Evolutionary conservation across 768 basidiomycete species (phyloP).

Genomic region (Russula griseocarnosa): DNA sequence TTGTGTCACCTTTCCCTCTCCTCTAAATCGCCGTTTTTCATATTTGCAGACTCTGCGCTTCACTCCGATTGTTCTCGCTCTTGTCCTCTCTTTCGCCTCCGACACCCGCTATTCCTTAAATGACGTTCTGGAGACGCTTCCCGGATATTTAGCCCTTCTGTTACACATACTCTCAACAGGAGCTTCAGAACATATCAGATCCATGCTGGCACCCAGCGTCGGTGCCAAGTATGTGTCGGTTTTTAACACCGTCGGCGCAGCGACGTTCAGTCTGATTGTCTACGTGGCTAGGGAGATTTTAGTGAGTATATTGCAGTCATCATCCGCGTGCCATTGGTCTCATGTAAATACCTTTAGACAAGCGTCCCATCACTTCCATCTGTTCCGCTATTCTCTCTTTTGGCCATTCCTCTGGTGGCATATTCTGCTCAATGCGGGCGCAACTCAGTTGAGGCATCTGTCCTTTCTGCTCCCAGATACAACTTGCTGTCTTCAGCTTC

Average conservation of each 20-base stretch:
- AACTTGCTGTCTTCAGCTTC: slow-evolving; percentile 57
- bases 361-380: slow-evolving; percentile 43
- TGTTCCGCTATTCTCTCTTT: slow-evolving; percentile 55
- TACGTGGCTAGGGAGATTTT: slow-evolving; percentile 57
- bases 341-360: slow-evolving; percentile 16
- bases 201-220: slow-evolving; percentile 53
- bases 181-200: slow-evolving; percentile 59
- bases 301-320: slow-evolving; percentile 40
- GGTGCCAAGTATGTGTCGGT: slow-evolving; percentile 54
- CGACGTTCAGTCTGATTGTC: slow-evolving; percentile 57
- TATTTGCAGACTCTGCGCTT: slow-evolving; percentile 47
- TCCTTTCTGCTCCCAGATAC: slow-evolving; percentile 51
- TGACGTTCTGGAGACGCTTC: slow-evolving; percentile 45
- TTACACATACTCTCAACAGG: slow-evolving; percentile 57
- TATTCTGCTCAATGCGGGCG: slow-evolving; percentile 59
- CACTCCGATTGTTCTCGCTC: slow-evolving; percentile 44
- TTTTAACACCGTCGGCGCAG: slow-evolving; percentile 57
- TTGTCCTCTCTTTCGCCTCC: slow-evolving; percentile 53
- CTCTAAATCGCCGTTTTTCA: slow-evolving; percentile 5
- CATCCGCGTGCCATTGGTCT: not conserved
- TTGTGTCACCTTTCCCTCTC: not conserved
- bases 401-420: slow-evolving; percentile 58
- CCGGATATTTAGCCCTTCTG: slow-evolving; percentile 63
- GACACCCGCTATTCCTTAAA: slow-evolving; percentile 47
- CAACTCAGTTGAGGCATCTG: slow-evolving; percentile 44